Evolutionary conservation across 2,329 filamentous ascomycete genomes (phyloP).

Genomic region (Septoria linicola): DNA sequence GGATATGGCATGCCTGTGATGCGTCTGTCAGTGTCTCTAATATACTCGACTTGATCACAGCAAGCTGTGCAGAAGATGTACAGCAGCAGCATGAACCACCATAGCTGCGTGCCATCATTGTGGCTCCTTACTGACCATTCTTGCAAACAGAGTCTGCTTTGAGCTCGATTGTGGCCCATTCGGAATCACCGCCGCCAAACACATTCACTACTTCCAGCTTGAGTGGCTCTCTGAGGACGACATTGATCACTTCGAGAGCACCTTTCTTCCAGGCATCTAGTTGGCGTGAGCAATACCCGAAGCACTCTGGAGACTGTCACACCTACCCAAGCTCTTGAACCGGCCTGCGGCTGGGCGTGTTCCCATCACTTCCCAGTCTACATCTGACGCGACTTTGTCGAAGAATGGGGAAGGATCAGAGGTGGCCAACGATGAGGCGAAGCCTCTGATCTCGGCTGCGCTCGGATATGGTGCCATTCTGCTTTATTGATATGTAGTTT

Average conservation of each 20-base stretch:
- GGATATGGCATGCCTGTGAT: conserved; percentile 28
- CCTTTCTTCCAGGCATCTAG: conserved; percentile 32
- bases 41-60: no score
- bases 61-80: no score
- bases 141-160: conserved; percentile 31
- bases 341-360: conserved; percentile 32
- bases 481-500: neutral
- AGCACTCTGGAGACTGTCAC: neutral
- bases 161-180: conserved; percentile 34
- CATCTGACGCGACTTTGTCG: conserved; percentile 29
- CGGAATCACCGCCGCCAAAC: conserved; percentile 29
- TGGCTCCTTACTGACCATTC: conserved; percentile 26
- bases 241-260: conserved; percentile 30
- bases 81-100: no score
- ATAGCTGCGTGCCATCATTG: no score
- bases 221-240: conserved; percentile 27
- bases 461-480: conserved; percentile 22
- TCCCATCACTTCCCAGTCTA: conserved; percentile 35
- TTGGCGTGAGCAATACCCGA: neutral
- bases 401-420: conserved; percentile 32
- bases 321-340: conserved; percentile 28
- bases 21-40: conserved; percentile 1
- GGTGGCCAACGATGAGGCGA: conserved; percentile 26
- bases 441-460: conserved; percentile 26
- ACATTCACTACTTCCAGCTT: conserved; percentile 31